Conservation (phyloP, 2,329 filamentous ascomycete species). For the Coniochaeta sp. region DNA sequence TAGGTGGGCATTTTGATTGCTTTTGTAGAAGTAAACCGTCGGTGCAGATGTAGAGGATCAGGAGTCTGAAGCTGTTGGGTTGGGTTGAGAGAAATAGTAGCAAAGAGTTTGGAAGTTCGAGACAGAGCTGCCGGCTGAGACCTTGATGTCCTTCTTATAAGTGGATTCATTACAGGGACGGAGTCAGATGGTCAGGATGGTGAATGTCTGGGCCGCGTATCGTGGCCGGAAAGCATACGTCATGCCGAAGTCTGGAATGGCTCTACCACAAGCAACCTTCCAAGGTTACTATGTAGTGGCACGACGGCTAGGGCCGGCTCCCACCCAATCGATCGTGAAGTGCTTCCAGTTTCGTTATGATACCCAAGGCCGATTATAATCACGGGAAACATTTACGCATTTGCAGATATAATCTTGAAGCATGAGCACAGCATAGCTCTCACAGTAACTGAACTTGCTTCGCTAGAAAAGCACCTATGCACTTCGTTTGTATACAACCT, state of each 20-base stretch:
- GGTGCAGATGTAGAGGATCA: not conserved
- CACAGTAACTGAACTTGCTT: too few relatives aligned
- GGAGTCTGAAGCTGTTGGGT: not conserved
- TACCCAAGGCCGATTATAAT: not conserved
- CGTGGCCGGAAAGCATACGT: not conserved
- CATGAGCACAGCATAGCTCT: too few relatives aligned
- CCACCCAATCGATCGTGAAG: not conserved
- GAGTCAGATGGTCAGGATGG: constrained; percentile 1
- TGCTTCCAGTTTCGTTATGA: not conserved
- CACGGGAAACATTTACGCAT: too few relatives aligned
- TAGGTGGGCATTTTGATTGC: constrained; percentile 43
- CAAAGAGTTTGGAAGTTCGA: not conserved
- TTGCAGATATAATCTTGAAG: too few relatives aligned
- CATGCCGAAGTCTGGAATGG: constrained; percentile 1
- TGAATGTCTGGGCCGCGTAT: not conserved
- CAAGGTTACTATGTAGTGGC: too few relatives aligned
- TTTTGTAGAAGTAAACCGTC: not conserved
- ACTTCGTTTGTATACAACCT: too few relatives aligned
- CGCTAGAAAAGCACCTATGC: too few relatives aligned
- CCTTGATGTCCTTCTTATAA: constrained; percentile 2
- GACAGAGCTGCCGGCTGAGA: not conserved
- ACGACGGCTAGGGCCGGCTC: constrained; percentile 1
- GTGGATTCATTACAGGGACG: not conserved
- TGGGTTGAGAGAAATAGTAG: not conserved
- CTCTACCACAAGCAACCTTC: not conserved